phyloP scores from a whole-genome alignment of 2,329 filamentous ascomycete genomes.

The Hymenotorrendiella dingleyae region DNA sequence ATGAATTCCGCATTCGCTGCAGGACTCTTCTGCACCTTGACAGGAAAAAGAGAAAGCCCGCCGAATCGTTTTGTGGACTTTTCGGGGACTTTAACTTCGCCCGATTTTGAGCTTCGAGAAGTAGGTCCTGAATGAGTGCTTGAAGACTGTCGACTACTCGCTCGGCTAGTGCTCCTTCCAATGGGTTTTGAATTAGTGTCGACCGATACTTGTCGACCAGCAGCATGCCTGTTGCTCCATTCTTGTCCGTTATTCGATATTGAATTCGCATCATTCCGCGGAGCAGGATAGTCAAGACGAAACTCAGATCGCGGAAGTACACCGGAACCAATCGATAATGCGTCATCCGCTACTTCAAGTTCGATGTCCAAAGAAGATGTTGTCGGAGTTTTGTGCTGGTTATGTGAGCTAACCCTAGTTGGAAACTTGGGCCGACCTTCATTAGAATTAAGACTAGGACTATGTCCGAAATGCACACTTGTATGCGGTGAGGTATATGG shows the following conservation, averaged over 20 bases:
- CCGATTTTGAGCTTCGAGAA: neutral
- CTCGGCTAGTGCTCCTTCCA: constrained; percentile 4
- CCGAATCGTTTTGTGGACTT: constrained; percentile 5
- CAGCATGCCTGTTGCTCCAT: neutral
- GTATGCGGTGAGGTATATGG: constrained; percentile 12
- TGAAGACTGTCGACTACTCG: constrained; percentile 8
- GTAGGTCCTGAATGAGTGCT: constrained; percentile 4
- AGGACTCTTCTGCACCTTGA: too few species aligned
- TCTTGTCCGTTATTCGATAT: too few species aligned
- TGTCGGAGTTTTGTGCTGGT: neutral
- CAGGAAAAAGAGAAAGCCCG: constrained; percentile 15
- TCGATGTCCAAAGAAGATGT: neutral
- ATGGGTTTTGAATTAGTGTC: neutral
- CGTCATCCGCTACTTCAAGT: neutral
- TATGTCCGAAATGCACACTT: constrained; percentile 9
- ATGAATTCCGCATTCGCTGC: too few species aligned
- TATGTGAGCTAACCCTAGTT: too few species aligned
- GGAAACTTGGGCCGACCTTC: constrained; percentile 14
- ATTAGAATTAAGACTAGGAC: constrained; percentile 11
- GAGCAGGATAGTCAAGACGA: too few species aligned
- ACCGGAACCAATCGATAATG: neutral
- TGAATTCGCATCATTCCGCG: too few species aligned
- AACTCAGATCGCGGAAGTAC: too few species aligned
- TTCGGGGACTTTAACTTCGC: constrained; percentile 1
- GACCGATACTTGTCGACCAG: neutral